Evolutionary conservation across 1,284 basidiomycete species (phyloP).

Genomic region (Cutaneotrichosporon sp.): DNA sequence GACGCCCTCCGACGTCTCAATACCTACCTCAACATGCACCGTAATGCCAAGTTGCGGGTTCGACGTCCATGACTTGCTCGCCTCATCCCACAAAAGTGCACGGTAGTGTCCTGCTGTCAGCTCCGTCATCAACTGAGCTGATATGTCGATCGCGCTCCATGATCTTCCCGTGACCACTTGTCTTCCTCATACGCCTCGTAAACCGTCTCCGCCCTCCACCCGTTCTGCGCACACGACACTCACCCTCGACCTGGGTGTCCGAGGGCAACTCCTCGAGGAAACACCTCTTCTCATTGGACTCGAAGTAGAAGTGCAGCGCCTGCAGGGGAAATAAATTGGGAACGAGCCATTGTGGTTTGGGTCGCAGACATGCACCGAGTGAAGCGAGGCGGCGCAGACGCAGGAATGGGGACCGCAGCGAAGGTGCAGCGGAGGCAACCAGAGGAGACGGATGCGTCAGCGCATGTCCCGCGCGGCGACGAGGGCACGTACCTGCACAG

Average conservation of each 20-base stretch:
- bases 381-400: no score
- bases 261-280: slow-evolving; percentile 97
- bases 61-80: slow-evolving; percentile 62
- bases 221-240: slow-evolving; percentile 18
- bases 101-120: slow-evolving; percentile 73
- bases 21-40: slow-evolving; percentile 76
- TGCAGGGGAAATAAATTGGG: slow-evolving; percentile 13
- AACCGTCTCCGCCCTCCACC: not conserved
- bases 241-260: slow-evolving; percentile 93
- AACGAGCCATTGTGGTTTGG: no score
- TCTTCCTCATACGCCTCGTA: no score
- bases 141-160: no score
- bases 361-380: no score
- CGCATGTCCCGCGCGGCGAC: not conserved
- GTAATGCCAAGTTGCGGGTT: slow-evolving; percentile 80
- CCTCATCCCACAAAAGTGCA: slow-evolving; percentile 84
- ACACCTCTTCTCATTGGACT: slow-evolving; percentile 85
- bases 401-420: not conserved
- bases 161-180: no score
- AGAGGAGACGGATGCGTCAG: not conserved
- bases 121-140: not conserved
- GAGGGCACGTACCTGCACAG: slow-evolving; percentile 24
- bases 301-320: slow-evolving; percentile 85
- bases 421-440: not conserved
- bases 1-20: no score